phyloP scores from a whole-genome alignment of 2,329 filamentous ascomycete genomes.

The Paraphoma chrysanthemicola region DNA sequence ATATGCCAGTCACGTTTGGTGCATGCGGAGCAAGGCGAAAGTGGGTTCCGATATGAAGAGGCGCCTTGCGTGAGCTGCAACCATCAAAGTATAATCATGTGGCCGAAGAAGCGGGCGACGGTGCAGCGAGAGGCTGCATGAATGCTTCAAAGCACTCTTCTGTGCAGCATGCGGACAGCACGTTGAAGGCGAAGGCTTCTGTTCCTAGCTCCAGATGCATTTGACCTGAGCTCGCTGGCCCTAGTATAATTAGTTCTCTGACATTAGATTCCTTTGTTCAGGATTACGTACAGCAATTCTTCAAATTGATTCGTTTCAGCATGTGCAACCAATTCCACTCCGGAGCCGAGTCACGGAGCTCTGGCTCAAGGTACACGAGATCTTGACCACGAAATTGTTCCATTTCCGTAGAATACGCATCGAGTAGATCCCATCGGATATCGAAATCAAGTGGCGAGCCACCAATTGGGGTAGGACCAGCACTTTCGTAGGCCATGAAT shows the following conservation, averaged over 20 bases:
- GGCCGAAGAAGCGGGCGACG: not conserved
- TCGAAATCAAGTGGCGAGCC: conserved; percentile 17
- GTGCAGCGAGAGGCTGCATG: not conserved
- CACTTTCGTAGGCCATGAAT: conserved; percentile 9
- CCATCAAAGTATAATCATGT: not conserved
- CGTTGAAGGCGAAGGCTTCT: conserved; percentile 27
- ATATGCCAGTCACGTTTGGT: no score
- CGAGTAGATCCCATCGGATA: conserved; percentile 31
- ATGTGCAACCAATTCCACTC: conserved; percentile 38
- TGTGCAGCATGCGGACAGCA: conserved; percentile 24
- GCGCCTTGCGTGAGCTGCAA: no score
- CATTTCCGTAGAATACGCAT: conserved; percentile 16
- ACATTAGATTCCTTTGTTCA: no score
- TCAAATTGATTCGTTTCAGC: conserved; percentile 19
- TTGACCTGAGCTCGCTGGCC: conserved; percentile 19
- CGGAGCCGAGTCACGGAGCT: conserved; percentile 15
- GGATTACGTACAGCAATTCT: conserved; percentile 24
- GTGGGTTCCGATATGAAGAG: no score
- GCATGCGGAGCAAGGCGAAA: no score
- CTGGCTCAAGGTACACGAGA: not conserved
- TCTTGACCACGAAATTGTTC: conserved; percentile 7
- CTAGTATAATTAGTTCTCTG: conserved; percentile 1
- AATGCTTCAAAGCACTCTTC: conserved; percentile 21
- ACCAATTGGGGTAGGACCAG: conserved; percentile 10
- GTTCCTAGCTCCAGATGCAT: conserved; percentile 23